Base-by-base conservation (phyloP, 2,329 filamentous ascomycete genomes). In the Trichoderma sp. region DNA sequence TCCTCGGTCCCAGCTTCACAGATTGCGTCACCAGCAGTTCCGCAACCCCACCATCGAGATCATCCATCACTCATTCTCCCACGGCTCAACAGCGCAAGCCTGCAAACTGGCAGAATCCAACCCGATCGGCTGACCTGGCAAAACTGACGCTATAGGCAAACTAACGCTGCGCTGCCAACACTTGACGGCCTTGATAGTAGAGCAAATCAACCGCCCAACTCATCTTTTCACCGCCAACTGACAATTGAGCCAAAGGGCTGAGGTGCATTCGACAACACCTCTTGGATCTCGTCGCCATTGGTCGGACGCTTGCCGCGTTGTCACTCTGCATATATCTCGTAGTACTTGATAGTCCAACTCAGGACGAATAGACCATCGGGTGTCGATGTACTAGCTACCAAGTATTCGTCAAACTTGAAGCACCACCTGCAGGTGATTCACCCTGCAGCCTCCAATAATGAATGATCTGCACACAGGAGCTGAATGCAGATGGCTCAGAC, bases 91-190 rank as follows among this genome's bases (percentile, higher is more conserved):
- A 30, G 34, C 44, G 21, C 17, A 24, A 28, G 43, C 19, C 28
- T 28, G 28, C 28, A 28, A 28, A 14, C 26, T 34, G n/a, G 26
- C 17, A 47, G 24, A 57, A 51, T 50, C 47, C 50, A 30, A 60
- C 34, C 3, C 34, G 34, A 52, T 64, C 61, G 61, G 54, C 44
- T 64, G 61, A 64, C 61, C 61, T 57, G 61, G 34, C 45, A 64
- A 64, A 64, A 43, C 51, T 51, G 48, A 56, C 58, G 58, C 45
- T 61, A 61, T n/a, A 43, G 58, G 28, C 59, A 34, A 39, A 45
- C 59, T 54, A 63, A 56, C 10, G 14, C 21, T 17, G 57, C 10
- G 14, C 21, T 17, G 57, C n/a, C 54, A 45, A 44, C 41, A 34
- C 21, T 24, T 3, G 21, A 24, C 34, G 19, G 26, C 50, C 6